Percentiles rank a stretch among this genome's conserved stretches.
Evolutionary conservation across 257 asterid genomes (phyloP).

Genomic region (Lantana camara): DNA sequence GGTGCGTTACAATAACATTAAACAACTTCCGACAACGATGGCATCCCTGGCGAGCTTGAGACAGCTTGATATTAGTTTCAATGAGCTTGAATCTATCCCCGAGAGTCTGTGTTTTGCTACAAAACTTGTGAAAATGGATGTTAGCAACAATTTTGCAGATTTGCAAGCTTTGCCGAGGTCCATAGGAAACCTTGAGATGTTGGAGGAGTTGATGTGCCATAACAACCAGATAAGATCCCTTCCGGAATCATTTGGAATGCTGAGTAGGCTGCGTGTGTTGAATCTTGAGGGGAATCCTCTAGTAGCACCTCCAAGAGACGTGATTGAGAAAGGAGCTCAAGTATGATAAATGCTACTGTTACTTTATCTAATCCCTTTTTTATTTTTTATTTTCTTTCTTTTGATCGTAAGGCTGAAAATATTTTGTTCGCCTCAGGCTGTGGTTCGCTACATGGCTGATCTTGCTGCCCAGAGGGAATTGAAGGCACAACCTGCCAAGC

Average conservation of each 20-base stretch:
- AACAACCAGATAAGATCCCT: constrained; percentile 70
- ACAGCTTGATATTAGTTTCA: constrained; percentile 85
- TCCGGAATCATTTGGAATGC: constrained; percentile 89
- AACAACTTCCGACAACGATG: constrained; percentile 85
- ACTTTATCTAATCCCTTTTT: neutral
- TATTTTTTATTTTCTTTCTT: too few relatives aligned
- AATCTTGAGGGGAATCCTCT: constrained; percentile 86
- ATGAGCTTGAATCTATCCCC: constrained; percentile 77
- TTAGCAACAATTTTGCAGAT: constrained; percentile 91
- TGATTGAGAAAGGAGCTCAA: constrained; percentile 77
- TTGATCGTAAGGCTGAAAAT: constrained; percentile 9
- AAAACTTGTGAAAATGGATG: constrained; percentile 73
- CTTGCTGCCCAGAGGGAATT: constrained; percentile 57
- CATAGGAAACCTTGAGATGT: constrained; percentile 84
- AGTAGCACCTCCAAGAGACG: constrained; percentile 58
- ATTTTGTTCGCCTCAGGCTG: constrained; percentile 51
- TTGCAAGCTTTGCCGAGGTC: constrained; percentile 75
- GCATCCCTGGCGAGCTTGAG: constrained; percentile 69
- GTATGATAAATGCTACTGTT: constrained; percentile 30
- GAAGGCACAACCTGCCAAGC: constrained; percentile 54
- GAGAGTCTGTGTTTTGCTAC: constrained; percentile 95
- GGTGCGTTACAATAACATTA: constrained; percentile 72
- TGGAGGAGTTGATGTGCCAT: constrained; percentile 78
- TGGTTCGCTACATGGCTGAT: constrained; percentile 77
- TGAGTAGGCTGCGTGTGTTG: constrained; percentile 49